A percentile compares a stretch with the other conserved stretches of the same genome.
These are phyloP conservation scores for Haematococcus sp. DNA, from an alignment of 139 green algal genomes.

Conservation along the genomic window DNA sequence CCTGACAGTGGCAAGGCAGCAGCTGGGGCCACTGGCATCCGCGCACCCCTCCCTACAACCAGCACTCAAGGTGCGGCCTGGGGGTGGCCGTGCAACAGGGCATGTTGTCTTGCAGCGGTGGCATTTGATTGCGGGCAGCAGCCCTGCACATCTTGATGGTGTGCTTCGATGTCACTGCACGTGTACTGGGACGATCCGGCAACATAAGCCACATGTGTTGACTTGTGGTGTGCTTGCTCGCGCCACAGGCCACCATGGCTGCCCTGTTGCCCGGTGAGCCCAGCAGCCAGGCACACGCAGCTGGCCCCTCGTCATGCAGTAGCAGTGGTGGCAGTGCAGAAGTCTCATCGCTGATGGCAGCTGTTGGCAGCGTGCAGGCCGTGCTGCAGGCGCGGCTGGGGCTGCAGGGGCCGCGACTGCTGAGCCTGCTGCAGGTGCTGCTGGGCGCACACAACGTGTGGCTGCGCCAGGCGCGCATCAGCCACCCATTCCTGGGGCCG, in stretches of 20 bases:
- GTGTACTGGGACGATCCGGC: no score
- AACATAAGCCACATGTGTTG: no score
- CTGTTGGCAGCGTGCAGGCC: slow-evolving; percentile 25
- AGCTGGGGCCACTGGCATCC: slow-evolving; percentile 17
- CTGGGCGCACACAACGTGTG: not conserved
- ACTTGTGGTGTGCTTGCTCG: no score
- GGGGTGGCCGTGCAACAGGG: not conserved
- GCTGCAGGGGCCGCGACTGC: slow-evolving; percentile 23
- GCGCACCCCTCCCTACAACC: slow-evolving; percentile 19
- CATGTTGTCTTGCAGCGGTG: not conserved
- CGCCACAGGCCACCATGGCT: slow-evolving; percentile 7
- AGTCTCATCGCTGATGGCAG: slow-evolving; percentile 21
- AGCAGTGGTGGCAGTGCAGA: not conserved
- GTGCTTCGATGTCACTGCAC: no score
- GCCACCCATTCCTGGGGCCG: no score
- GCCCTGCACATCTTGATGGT: not conserved
- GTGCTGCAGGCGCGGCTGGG: slow-evolving; percentile 29
- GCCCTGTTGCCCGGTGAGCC: slow-evolving; percentile 14
- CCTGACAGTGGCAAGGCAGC: slow-evolving; percentile 24
- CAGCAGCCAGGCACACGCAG: not conserved
- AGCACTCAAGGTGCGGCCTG: slow-evolving; percentile 19
- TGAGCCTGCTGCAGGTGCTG: slow-evolving; percentile 26
- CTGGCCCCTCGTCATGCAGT: no score
- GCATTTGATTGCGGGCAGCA: not conserved
- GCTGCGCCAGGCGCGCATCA: no score